A percentile compares a stretch with the other conserved stretches of the same genome.
Evolutionary conservation across 495 filamentous ascomycete genomes (phyloP).

Genomic region (Aspergillus biplanus): DNA sequence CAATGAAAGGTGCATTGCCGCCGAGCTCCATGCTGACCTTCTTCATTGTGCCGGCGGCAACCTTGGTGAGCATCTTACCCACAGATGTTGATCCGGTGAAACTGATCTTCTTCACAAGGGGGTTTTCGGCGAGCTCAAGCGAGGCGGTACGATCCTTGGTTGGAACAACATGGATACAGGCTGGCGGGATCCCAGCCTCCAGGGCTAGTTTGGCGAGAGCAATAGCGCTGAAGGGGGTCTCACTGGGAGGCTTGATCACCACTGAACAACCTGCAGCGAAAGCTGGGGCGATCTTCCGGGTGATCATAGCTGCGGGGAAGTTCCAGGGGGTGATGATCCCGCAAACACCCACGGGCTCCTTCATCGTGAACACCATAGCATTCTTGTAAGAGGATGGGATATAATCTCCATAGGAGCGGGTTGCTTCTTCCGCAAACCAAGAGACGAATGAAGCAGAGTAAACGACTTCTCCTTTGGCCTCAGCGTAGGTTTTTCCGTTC

Average conservation of each 20-base stretch:
- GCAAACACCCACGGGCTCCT: constrained; percentile 42
- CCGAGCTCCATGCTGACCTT: constrained; percentile 89
- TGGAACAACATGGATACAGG: constrained; percentile 27
- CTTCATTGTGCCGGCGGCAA: constrained; percentile 64
- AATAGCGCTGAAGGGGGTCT: constrained; percentile 58
- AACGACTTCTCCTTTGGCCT: constrained; percentile 62
- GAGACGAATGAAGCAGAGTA: constrained; percentile 67
- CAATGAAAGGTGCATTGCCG: constrained; percentile 81
- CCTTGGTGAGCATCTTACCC: constrained; percentile 35
- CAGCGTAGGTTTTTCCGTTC: constrained; percentile 67
- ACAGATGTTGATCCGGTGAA: constrained; percentile 39
- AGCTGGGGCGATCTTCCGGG: constrained; percentile 69
- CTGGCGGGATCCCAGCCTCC: constrained; percentile 53
- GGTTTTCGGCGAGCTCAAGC: constrained; percentile 25
- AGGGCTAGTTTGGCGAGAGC: constrained; percentile 55
- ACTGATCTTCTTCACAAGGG: constrained; percentile 53
- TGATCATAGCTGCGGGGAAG: constrained; percentile 78
- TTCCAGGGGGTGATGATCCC: constrained; percentile 61
- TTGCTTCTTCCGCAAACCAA: constrained; percentile 70
- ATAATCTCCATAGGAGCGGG: constrained; percentile 62
- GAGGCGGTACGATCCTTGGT: constrained; percentile 37
- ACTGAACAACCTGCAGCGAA: constrained; percentile 74
- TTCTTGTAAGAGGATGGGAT: constrained; percentile 63
- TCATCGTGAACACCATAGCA: constrained; percentile 37
- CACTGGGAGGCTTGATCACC: constrained; percentile 62